Base-by-base conservation (phyloP, 805 yeast genomes). In the Hanseniaspora singularis region DNA sequence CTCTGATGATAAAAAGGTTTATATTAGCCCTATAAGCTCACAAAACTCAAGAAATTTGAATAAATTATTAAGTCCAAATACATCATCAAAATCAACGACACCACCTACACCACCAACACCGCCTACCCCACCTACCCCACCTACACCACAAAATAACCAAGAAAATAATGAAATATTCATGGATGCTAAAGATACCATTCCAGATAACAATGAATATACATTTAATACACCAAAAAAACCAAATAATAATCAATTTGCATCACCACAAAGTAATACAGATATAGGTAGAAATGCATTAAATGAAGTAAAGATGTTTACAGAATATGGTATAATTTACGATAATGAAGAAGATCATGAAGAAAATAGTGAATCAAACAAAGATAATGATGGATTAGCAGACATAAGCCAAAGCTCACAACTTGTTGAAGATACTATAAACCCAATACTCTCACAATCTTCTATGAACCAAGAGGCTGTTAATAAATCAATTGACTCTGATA, bases 271-370 rank as follows among this genome's bases (percentile, higher is more conserved):
- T 15, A 45, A 45, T 22, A 45, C 43, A 10, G 44, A 37, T 7
- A 23, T 22, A 9, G 50, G 40, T 22, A 20, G 37, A 10, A 33
- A 33, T 12, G 49, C 49, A 27, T 46, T 62, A 39, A 55, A 53
- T 23, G 65, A 61, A 47, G 51, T 62, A 19, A 59, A 61, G 49
- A 62, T 61, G 46, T 49, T 62, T 33, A 62, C 65, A 8, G 49
- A 60, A 1, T 57, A 54, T 49, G 59, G 60, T 26, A 57, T 59
- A 14, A 53, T 52, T 18, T 61, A 59, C 38, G 59, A 57, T n/a
- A 59, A 63, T 6, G 42, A 52, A 16, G 46, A 45, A 20, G 40
- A 39, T n/a, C 34, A 33, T n/a, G 16, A 19, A 34, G 31, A n/a
- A 7, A 30, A 47, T n/a, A 37, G 19, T 2, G 28, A 51, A 31